Evolutionary conservation across 2,329 filamentous ascomycete species (phyloP), one percentile per base, ranked within the genome.

Genomic region (Paraphoma chrysanthemicola): DNA sequence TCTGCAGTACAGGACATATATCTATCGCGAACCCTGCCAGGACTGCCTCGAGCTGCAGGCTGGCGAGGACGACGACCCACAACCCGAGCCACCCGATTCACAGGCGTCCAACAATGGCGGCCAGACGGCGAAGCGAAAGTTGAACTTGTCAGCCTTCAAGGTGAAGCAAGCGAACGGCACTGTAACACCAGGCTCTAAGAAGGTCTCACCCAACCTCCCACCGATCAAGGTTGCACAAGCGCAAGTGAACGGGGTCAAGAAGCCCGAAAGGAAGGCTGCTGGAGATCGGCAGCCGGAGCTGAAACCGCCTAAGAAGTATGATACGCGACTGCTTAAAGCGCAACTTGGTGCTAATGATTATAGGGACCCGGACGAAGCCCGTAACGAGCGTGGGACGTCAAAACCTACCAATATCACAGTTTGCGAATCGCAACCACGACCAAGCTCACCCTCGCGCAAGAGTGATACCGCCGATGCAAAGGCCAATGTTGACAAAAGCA

Each of bases 1-100:
- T 64, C 77, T 86, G 50, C 86, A 88, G 68, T 88, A 88, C 71
- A 80, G 86, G 78, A 88, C 85, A 54, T 88, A 86, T 62, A 75
- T 85, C 51, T 84, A 82, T 53, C 85, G 86, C 69, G 83, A 87
- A 67, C 81, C 81, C 33, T 81, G 82, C 56, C 68, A 70, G 55
- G 81, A 85, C 63, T 77, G 72, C 52, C 76, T 78, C 57, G 70
- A 82, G 53, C 72, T 85, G 48, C 76, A 82, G 59, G 80, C 80
- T 10, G 82, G 83, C 56, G 83, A 84, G 50, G 83, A 84, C 62
- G 83, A 84, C 76, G 81, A 83, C 46, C 74, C 79, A 76, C 60
- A 71, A 52, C 79, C 79, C 62, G 73, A 79, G 57, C 74, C 70
- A 28, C 75, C 79, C 50, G 68, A 72, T 60, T 62, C 69, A 9